A percentile compares a stretch with the other conserved stretches of the same genome.
Evolutionary conservation across 345 rosid genomes (phyloP).

Genomic region (Aurinia saxatilis): DNA sequence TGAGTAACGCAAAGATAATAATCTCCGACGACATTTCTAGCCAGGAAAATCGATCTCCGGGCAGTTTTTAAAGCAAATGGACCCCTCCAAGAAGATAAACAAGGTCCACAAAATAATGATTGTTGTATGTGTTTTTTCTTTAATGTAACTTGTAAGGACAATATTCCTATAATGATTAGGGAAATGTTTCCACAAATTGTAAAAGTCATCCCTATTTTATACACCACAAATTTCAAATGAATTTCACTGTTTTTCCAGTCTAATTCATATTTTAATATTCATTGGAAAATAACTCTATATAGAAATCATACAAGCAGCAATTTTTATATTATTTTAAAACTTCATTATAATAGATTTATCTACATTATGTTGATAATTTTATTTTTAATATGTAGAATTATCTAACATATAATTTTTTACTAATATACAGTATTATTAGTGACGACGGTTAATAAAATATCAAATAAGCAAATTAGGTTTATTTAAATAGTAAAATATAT

Average conservation of each 20-base stretch:
- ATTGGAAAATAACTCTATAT: too few relatives aligned
- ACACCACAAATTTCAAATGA: conserved; percentile 5
- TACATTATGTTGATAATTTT: too few relatives aligned
- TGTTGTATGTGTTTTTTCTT: not conserved
- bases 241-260: not conserved
- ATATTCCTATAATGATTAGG: conserved; percentile 24
- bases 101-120: not conserved
- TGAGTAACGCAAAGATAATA: not conserved
- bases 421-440: too few relatives aligned
- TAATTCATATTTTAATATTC: too few relatives aligned
- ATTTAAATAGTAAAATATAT: too few relatives aligned
- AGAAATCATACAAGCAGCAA: too few relatives aligned
- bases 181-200: conserved; percentile 12
- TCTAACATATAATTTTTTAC: too few relatives aligned
- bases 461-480: too few relatives aligned
- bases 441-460: too few relatives aligned
- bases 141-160: conserved; percentile 16
- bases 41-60: conserved; percentile 11
- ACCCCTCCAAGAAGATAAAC: not conserved
- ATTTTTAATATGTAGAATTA: too few relatives aligned
- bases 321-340: too few relatives aligned
- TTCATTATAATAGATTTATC: too few relatives aligned
- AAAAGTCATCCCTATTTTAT: not conserved
- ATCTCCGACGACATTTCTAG: conserved; percentile 24
- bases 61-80: not conserved